Evolutionary conservation across 495 filamentous ascomycete species (phyloP).

Genomic region (Xylaria curta): DNA sequence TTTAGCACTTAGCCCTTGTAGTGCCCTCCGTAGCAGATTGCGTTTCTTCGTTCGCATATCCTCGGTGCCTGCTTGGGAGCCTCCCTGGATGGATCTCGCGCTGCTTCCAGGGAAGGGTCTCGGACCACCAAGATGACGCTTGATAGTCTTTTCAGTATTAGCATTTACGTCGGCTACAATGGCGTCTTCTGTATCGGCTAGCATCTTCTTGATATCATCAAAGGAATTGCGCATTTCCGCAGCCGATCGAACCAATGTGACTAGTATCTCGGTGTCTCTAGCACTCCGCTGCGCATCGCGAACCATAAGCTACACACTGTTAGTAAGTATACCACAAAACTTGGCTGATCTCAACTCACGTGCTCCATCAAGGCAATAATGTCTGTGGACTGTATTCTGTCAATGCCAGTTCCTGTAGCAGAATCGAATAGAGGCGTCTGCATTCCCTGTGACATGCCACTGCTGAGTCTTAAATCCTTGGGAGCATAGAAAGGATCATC

Average conservation of each 20-base stretch:
- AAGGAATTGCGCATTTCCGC: constrained; percentile 98
- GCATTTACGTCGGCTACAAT: constrained; percentile 84
- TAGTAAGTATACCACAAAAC: constrained; percentile 11
- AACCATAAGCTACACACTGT: constrained; percentile 77
- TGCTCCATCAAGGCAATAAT: constrained; percentile 98
- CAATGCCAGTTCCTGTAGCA: constrained; percentile 85
- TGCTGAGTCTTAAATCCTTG: constrained; percentile 75
- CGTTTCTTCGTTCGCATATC: constrained; percentile 80
- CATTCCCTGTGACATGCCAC: constrained; percentile 90
- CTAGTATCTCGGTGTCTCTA: constrained; percentile 93
- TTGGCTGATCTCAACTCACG: constrained; percentile 54
- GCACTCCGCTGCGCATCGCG: constrained; percentile 97
- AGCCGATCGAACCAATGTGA: constrained; percentile 90
- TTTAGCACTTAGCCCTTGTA: constrained; percentile 86
- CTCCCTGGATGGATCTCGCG: constrained; percentile 60
- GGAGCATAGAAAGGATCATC: constrained; percentile 65
- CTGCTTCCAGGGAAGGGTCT: constrained; percentile 77
- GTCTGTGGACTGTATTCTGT: constrained; percentile 94
- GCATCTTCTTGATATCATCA: constrained; percentile 92
- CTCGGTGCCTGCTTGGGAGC: constrained; percentile 71
- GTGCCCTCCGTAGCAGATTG: constrained; percentile 87
- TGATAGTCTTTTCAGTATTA: constrained; percentile 82
- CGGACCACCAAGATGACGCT: constrained; percentile 83
- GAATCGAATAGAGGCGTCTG: constrained; percentile 89
- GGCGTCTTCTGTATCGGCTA: constrained; percentile 82